These are phyloP conservation scores for Microsporum ferrugineum DNA, from an alignment of 2,329 filamentous ascomycete genomes.

Conservation along the genomic window DNA sequence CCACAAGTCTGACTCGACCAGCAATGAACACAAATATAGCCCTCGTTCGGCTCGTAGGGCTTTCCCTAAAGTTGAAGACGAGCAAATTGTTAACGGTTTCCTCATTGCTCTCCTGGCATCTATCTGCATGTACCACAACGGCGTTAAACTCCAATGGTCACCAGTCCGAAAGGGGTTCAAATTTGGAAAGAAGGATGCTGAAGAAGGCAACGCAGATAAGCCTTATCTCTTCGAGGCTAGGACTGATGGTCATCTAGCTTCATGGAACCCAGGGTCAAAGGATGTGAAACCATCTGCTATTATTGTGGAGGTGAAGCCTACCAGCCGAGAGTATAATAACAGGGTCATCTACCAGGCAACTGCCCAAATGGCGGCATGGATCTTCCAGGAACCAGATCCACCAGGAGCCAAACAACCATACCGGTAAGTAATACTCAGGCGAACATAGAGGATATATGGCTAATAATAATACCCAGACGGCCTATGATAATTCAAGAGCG, in stretches of 20 bases:
- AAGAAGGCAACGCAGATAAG: not conserved
- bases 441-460: not conserved
- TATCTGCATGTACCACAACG: not conserved
- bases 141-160: not conserved
- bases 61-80: constrained; percentile 4
- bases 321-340: not conserved
- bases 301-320: constrained; percentile 3
- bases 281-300: not conserved
- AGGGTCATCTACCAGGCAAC: constrained; percentile 1
- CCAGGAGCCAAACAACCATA: not conserved
- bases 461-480: not conserved
- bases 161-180: constrained; percentile 1
- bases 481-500: constrained; percentile 3
- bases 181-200: not conserved
- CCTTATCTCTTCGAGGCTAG: not conserved
- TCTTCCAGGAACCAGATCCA: constrained; percentile 1
- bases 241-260: not conserved
- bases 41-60: not conserved
- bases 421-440: not conserved
- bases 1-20: not conserved
- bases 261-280: not conserved
- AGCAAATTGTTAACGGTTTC: constrained; percentile 1
- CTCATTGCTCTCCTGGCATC: not conserved
- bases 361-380: constrained; percentile 8
- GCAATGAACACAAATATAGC: not conserved